A percentile compares a stretch with the other conserved stretches of the same genome.
phyloP scores from a whole-genome alignment of 495 filamentous ascomycete genomes.

The Polyplosphaeria fusca region DNA sequence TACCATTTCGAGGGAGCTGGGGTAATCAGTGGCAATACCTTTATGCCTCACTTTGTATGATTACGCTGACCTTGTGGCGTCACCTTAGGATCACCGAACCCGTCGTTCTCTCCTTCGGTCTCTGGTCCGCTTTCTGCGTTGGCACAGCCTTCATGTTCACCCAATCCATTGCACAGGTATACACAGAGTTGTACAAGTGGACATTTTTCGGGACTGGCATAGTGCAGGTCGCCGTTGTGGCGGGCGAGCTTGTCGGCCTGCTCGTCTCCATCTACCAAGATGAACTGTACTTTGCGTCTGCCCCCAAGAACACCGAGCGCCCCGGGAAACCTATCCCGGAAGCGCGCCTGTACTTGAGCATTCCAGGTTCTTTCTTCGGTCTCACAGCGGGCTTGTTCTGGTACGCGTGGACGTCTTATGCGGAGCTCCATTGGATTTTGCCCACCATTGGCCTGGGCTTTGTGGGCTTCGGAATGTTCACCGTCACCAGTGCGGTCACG shows the following conservation, averaged over 20 bases:
- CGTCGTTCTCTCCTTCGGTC: slow-evolving; percentile 50
- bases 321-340: slow-evolving; percentile 37
- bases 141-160: slow-evolving; percentile 52
- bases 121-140: slow-evolving; percentile 53
- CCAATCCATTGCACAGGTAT: slow-evolving; percentile 39
- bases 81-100: slow-evolving; percentile 54
- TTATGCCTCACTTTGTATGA: too few species aligned
- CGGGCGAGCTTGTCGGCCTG: slow-evolving; percentile 39
- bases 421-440: slow-evolving; percentile 35
- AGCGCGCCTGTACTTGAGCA: slow-evolving; percentile 35
- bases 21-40: too few species aligned
- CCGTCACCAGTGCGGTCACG: slow-evolving; percentile 34
- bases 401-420: slow-evolving; percentile 38
- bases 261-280: slow-evolving; percentile 28
- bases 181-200: slow-evolving; percentile 35
- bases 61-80: too few species aligned
- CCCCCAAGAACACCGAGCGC: slow-evolving; percentile 26
- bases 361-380: slow-evolving; percentile 36
- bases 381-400: slow-evolving; percentile 40
- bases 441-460: slow-evolving; percentile 37
- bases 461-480: slow-evolving; percentile 39
- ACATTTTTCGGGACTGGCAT: slow-evolving; percentile 32
- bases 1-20: too few species aligned
- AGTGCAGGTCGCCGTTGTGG: slow-evolving; percentile 37
- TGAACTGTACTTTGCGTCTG: slow-evolving; percentile 31